Base-by-base conservation (phyloP, 139 green algal genomes). In the Cymbomonas tetramitiformis region DNA sequence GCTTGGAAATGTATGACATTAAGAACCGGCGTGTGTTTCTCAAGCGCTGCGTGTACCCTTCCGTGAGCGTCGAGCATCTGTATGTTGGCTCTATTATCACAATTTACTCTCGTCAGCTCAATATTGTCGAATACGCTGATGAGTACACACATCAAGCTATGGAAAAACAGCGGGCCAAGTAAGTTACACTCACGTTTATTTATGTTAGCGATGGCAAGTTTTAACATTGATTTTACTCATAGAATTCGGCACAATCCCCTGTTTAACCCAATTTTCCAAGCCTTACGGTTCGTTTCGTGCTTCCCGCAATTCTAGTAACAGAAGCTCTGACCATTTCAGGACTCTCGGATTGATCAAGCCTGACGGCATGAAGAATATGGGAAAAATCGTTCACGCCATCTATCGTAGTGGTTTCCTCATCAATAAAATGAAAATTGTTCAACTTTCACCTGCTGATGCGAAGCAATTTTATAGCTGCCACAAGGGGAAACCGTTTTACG, bases 1-100 rank as follows among this genome's bases (percentile, higher is more conserved):
- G 82, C 52, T 48, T 89, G 8, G 83, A 93, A 38, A 82, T 93
- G 78, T 74, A 85, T 52, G 85, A 94, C 66, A 69, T 88, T 44
- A 89, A 89, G 67, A 89, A 87, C 51, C 62, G 69, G 6, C 58
- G 71, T 7, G 67, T 69, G 2, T 90, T 92, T 49, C 68, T 94
- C 26, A 86, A 86, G 59, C 70, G 69, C 2, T 70, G 53, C 7
- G 65, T 64, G 10, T 76, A 75, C 30, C 68, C 79, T 4, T 50
- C 67, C 15, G 7, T 91, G 1, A 65, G 62, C 4, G 34, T 51
- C 0, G 70, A 81, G 23, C 52, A 78, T 31, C 56, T 92, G 7
- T 87, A 65, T 61, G 10, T 84, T 7, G 82, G 83, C 18, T 51
- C 31, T 25, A 74, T 50, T 1, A 41, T 90, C 4, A 83, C 69